Conservation (phyloP, 2,329 filamentous ascomycete species). For the Lomentospora prolificans region DNA sequence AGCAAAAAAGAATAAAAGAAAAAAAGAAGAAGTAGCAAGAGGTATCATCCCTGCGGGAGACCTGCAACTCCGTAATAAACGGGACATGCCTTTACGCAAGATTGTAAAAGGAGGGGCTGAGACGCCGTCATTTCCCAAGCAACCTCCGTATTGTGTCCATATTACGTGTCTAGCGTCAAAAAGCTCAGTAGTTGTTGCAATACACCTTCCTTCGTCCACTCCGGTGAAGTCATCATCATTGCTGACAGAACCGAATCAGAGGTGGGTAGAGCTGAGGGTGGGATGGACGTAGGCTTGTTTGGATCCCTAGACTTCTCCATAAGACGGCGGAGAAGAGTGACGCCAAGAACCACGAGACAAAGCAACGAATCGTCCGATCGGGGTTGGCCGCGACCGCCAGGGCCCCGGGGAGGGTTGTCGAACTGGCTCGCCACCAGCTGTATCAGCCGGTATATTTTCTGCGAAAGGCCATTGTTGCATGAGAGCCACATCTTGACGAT, state of each 20-base stretch:
- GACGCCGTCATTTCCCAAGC: neutral
- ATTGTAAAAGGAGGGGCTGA: too few relatives aligned
- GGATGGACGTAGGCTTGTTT: conserved; percentile 41
- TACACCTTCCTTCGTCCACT: conserved; percentile 55
- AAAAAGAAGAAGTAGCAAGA: neutral
- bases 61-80: neutral
- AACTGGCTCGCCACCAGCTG: conserved; percentile 59
- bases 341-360: conserved; percentile 57
- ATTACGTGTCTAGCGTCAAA: conserved; percentile 1
- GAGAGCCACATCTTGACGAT: conserved; percentile 73
- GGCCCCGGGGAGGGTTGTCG: conserved; percentile 33
- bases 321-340: conserved; percentile 58
- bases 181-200: conserved; percentile 53
- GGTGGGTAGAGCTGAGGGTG: conserved; percentile 53
- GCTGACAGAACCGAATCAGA: conserved; percentile 59
- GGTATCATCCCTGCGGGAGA: neutral
- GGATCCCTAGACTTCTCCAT: conserved; percentile 57
- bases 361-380: conserved; percentile 42
- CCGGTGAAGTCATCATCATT: conserved; percentile 52
- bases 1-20: neutral
- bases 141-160: neutral
- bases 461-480: conserved; percentile 73
- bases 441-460: conserved; percentile 67
- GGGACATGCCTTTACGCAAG: neutral
- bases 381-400: conserved; percentile 21